Conservation (phyloP, 768 basidiomycete genomes). For the Plicaturopsis crispa region DNA sequence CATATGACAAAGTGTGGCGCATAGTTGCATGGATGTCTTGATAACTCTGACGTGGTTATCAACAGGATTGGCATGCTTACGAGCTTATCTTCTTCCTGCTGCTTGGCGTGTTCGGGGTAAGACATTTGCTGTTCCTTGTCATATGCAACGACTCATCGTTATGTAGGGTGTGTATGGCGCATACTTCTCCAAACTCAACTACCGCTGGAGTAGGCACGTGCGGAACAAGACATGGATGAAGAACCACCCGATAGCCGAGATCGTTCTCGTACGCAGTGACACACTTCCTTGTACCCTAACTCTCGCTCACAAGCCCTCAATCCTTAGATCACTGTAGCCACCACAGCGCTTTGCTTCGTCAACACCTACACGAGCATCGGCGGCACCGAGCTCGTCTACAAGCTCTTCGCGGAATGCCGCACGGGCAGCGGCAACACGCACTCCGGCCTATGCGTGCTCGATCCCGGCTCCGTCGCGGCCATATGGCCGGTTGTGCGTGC, state of each 20-base stretch:
- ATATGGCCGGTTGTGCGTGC: constrained; percentile 56
- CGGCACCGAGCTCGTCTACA: constrained; percentile 91
- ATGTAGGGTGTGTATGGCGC: constrained; percentile 88
- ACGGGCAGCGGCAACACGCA: constrained; percentile 45
- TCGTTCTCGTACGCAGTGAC: constrained; percentile 53
- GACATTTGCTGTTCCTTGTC: constrained; percentile 16
- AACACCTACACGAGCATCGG: constrained; percentile 92
- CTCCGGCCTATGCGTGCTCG: constrained; percentile 62
- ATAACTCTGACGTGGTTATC: not conserved
- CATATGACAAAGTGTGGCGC: constrained; percentile 64
- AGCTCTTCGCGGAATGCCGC: constrained; percentile 83
- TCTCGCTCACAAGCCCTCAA: constrained; percentile 3
- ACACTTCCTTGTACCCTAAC: not conserved
- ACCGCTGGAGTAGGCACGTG: constrained; percentile 79
- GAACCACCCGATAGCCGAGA: constrained; percentile 75
- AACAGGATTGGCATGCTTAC: constrained; percentile 86
- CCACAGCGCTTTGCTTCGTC: constrained; percentile 72
- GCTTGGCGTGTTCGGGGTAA: constrained; percentile 84
- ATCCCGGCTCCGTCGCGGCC: constrained; percentile 46
- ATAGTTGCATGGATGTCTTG: not conserved
- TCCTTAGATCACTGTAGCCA: constrained; percentile 66
- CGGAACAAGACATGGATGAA: constrained; percentile 79
- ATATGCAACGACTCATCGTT: constrained; percentile 6
- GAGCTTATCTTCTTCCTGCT: constrained; percentile 82
- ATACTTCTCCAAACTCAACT: constrained; percentile 86